Evolutionary conservation across 73 alveolate genomes (phyloP), one percentile per base, ranked within the genome.

Genomic region (Effrenium voratum): DNA sequence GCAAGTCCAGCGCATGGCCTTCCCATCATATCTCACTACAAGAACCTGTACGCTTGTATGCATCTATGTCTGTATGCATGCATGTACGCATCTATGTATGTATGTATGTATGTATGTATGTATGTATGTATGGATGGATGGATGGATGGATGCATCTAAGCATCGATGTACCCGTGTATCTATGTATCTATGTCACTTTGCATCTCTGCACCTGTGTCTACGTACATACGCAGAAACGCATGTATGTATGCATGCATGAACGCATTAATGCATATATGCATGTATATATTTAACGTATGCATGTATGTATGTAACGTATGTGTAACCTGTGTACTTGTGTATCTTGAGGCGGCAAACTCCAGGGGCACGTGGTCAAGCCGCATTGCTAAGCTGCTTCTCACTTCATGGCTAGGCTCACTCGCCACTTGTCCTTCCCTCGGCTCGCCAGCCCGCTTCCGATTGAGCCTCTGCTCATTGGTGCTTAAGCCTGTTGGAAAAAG

Each of bases 371-470:
- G 26, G 19, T 52, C 63, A 52, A 52, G 19, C 63, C 8, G 19
- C 63, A 52, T 52, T 19, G 63, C 63, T 12, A 52, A 52, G 26
- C 19, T 52, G 63, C 8, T 52, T 52, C 26, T 81, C 91, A 90
- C 34, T 40, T 90, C 97, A 90, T 90, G 38, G 77, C 45, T 45
- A 90, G 38, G 75, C 88, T 87, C 30, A 90, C 47, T 22, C 97
- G 85, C 97, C 97, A 90, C 44, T 90, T 90, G 26, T 75, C 97
- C 34, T 90, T 90, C 6, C 97, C 97, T 34, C 52, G 6, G 45
- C 73, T 47, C n/a, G 73, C 47, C 15, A n/a, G n/a, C n/a, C 63
- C 63, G 26, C 26, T 52, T 8, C 63, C 63, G 63, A 8, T 52
- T 52, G 63, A 52, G 8, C 63, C 19, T 52, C 63, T 52, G 8